Evolutionary conservation across 495 filamentous ascomycete genomes (phyloP).

Genomic region (Penicillium diatomitis): DNA sequence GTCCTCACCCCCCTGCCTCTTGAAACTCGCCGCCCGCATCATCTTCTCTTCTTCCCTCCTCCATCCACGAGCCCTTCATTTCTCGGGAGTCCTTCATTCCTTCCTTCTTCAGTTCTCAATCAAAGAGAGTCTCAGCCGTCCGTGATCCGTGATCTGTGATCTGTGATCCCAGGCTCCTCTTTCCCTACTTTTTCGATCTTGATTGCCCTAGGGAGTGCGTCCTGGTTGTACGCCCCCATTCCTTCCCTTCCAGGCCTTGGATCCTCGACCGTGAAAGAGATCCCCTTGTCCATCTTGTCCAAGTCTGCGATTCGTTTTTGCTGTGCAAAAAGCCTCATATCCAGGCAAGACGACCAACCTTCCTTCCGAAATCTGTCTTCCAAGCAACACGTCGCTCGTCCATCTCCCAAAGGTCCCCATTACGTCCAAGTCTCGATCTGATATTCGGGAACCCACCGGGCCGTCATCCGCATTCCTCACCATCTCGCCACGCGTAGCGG

Average conservation of each 20-base stretch:
- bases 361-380: slow-evolving; percentile 15
- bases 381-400: background rate
- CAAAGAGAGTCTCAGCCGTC: slow-evolving; percentile 11
- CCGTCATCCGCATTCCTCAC: slow-evolving; percentile 24
- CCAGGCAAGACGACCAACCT: slow-evolving; percentile 5
- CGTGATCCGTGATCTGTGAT: slow-evolving; percentile 34
- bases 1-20: slow-evolving; percentile 3
- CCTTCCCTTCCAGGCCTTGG: slow-evolving; percentile 17
- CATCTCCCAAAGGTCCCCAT: too few species aligned
- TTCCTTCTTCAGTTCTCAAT: slow-evolving; percentile 19
- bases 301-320: slow-evolving; percentile 11
- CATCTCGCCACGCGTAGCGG: slow-evolving; percentile 22
- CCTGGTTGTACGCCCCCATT: slow-evolving; percentile 35
- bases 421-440: slow-evolving; percentile 5
- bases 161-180: slow-evolving; percentile 35
- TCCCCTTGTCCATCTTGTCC: background rate
- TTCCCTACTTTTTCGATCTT: slow-evolving; percentile 12
- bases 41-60: slow-evolving; percentile 2
- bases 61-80: slow-evolving; percentile 5
- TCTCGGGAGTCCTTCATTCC: slow-evolving; percentile 9
- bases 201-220: slow-evolving; percentile 21
- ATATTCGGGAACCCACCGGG: slow-evolving; percentile 23
- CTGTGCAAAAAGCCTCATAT: slow-evolving; percentile 14
- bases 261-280: slow-evolving; percentile 13
- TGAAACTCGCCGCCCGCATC: background rate